Evolutionary conservation across 805 yeast species (phyloP), one percentile per base, ranked within the genome.

Genomic region (Lipomyces japonicus): DNA sequence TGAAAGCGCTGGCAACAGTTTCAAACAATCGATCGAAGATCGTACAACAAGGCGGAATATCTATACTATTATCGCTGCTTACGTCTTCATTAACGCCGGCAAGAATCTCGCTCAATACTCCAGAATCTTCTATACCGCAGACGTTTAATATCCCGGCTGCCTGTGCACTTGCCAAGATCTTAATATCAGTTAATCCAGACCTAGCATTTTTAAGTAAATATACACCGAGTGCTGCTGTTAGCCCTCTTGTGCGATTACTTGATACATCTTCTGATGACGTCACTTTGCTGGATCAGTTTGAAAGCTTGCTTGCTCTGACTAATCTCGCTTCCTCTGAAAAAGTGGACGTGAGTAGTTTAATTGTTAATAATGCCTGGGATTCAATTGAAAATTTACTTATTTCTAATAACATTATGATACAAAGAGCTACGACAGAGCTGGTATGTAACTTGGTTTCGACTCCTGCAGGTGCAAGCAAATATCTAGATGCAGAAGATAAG

Each of bases 231-330:
- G 65, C 61, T 1, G 65, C 68, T 0, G 55, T 71, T 3, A 51
- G 53, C 4, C 70, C 71, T 6, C 58, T 71, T 12, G 21, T 59
- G n/a, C 51, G 38, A 3, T 68, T 63, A 50, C 55, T 71, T 28
- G 46, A 48, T 37, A 44, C 51, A 43, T 59, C 59, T 14, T 26
- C 34, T 24, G 55, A 65, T 2, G 58, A 48, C 12, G 45, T 62
- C 4, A 66, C 67, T 16, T 44, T 64, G 16, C 63, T 71, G 24
- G 75, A 71, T 43, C 72, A 75, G 19, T 76, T 75, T 57, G 84
- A 81, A 59, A 69, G 81, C 0, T 66, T 86, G 35, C 62, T 82
- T 21, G 86, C 90, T 0, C 70, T 85, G 25, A 85, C 91, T 1
- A 86, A 85, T 64, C 57, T 83, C 5, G 77, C 87, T 0, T 73